Base-by-base conservation (phyloP, 208 protist genomes). In the Lotmaria passim region DNA sequence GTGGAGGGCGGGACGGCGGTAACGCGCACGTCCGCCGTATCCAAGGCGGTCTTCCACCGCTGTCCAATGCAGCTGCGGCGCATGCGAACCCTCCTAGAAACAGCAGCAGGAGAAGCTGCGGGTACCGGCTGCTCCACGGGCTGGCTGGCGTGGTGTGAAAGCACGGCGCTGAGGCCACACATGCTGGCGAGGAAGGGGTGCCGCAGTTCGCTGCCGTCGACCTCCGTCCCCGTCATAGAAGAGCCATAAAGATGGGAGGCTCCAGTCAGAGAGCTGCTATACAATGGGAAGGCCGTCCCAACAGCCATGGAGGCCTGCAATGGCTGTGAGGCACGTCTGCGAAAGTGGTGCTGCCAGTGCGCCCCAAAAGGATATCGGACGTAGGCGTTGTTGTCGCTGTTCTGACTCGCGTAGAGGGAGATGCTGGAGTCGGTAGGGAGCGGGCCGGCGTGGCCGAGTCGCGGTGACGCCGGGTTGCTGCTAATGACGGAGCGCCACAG, bases 401-500 rank as follows among this genome's bases (percentile, higher is more conserved):
- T 28, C n/a, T n/a, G n/a, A 26, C 12, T 44, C 26, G 14, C 33
- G 23, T 24, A 56, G 15, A 56, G 15, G 3, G 60, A 66, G 21
- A 11, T n/a, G 1, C 56, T 46, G 0, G 34, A 33, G 33, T 66
- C 47, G 12, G 34, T 17, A 1, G n/a, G 17, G n/a, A 31, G 11
- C 19, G 30, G 23, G 30, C 10, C 4, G 15, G 15, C 50, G 50
- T 17, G 26, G 26, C 17, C 28, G 21, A 0, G 28, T 14, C 24
- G 34, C 28, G 44, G 3, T 11, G 33, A 8, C 12, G 64, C 4
- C 34, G 36, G 3, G 0, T 48, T 38, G 23, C 53, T 23, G 0
- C 14, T 36, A 6, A n/a, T 21, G 31, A 57, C 47, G 46, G 57
- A 36, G n/a, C 44, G 55, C 65, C 73, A 71, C 52, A 31, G 46